These are phyloP conservation scores for Capsella bursapastoris DNA, from an alignment of 345 rosid species.

Conservation along the genomic window DNA sequence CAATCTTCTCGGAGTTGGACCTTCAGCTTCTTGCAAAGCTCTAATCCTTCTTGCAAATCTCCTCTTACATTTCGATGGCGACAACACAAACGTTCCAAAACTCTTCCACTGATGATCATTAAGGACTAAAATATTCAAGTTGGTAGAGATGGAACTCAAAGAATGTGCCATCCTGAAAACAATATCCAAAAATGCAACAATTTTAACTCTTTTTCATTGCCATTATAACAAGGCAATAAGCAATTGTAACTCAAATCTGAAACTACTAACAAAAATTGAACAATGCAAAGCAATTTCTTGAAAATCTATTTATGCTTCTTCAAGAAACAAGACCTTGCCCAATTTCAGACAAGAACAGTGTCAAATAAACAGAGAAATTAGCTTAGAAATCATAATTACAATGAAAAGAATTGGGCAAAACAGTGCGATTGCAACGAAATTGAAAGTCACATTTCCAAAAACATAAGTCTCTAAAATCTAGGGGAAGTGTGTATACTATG, in stretches of 20 bases:
- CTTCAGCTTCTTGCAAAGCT: conserved; percentile 81
- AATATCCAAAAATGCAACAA: not conserved
- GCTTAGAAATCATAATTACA: not conserved
- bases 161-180: conserved; percentile 54
- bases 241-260: not conserved
- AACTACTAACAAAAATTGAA: no score
- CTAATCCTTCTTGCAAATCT: conserved; percentile 45
- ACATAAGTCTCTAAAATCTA: not conserved
- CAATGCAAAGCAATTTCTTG: no score
- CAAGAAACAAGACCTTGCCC: not conserved
- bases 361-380: not conserved
- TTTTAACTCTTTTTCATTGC: not conserved
- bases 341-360: not conserved
- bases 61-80: conserved; percentile 35
- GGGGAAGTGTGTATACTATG: not conserved
- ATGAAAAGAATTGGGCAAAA: no score
- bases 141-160: conserved; percentile 43
- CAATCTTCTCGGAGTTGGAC: conserved; percentile 68
- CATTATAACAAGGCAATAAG: not conserved
- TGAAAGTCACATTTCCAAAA: not conserved
- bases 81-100: conserved; percentile 26
- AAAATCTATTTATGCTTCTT: no score
- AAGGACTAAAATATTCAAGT: conserved; percentile 42
- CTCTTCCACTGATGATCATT: conserved; percentile 38
- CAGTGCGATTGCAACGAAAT: not conserved